Evolutionary conservation across 2,329 filamentous ascomycete genomes (phyloP), one percentile per base, ranked within the genome.

Genomic region (Fonsecaea nubica): DNA sequence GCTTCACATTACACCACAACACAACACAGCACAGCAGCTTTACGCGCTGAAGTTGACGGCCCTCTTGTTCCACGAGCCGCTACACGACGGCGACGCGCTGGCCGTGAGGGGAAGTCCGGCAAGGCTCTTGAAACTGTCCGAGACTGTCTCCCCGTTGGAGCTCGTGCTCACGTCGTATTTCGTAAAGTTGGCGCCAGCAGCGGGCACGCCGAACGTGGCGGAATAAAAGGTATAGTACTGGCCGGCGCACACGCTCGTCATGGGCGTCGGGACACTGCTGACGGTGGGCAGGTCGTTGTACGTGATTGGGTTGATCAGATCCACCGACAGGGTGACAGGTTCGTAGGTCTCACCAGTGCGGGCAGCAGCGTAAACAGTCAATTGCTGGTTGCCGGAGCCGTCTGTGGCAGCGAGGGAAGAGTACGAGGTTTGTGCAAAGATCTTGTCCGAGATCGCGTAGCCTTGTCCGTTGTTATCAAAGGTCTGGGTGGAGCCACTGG

Each of bases 401-500:
- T 62, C 66, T 1, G 60, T 25, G 9, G 55, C 63, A n/a, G 48
- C 57, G 10, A 70, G 56, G 21, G 55, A 63, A 33, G 66, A 70
- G 52, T 69, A 65, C 18, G 57, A 56, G 32, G 61, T 61, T 38
- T 72, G 69, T 7, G 68, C 32, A 48, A 72, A 65, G 35, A 72
- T 42, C 13, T 30, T 57, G 53, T 70, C 69, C 33, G 63, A 61
- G 35, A 72, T 62, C 12, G 69, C 61, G 56, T 60, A 72, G n/a
- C 68, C 68, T 35, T 61, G 32, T 21, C 68, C 68, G 48, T 69
- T 67, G 64, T 72, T 72, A 64, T 70, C 63, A 32, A 65, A 72
- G n/a, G 64, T 63, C 36, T 70, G 61, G 21, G 62, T 68, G 5
- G 21, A 55, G 32, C 69, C 69, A 42, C 40, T 61, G 35, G 63